These are phyloP conservation scores for Suhomyces kilbournensis DNA, from an alignment of 805 yeast genomes.

Conservation along the genomic window DNA sequence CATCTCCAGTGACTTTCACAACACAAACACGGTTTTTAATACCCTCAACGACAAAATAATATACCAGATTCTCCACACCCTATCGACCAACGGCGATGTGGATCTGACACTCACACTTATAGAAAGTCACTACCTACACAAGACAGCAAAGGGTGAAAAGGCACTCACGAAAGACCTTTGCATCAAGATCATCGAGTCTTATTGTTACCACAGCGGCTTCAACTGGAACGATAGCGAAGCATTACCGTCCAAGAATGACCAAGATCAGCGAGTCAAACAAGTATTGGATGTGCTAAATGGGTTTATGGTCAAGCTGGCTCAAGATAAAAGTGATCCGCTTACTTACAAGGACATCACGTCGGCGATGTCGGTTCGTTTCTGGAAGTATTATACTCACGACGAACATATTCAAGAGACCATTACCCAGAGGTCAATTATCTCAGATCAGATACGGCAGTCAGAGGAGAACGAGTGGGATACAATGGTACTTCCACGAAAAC, in stretches of 20 bases:
- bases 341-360: constrained; percentile 28
- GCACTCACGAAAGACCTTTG: constrained; percentile 34
- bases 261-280: constrained; percentile 25
- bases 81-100: constrained; percentile 38
- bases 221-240: constrained; percentile 9
- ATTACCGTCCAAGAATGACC: constrained; percentile 3
- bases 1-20: constrained; percentile 13
- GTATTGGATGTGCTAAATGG: constrained; percentile 33
- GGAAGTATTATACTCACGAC: constrained; percentile 24
- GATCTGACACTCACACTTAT: constrained; percentile 30
- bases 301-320: constrained; percentile 16
- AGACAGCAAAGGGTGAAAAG: constrained; percentile 27
- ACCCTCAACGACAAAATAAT: constrained; percentile 23
- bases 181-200: constrained; percentile 31
- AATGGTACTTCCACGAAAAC: constrained; percentile 17
- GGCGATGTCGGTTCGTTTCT: constrained; percentile 28
- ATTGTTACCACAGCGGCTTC: constrained; percentile 23
- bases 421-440: constrained; percentile 8
- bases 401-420: constrained; percentile 16
- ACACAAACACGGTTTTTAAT: constrained; percentile 10
- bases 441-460: constrained; percentile 9
- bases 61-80: constrained; percentile 25
- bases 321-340: constrained; percentile 9
- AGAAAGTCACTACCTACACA: constrained; percentile 36
- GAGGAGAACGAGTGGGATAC: constrained; percentile 12